Conservation (phyloP, 2,329 filamentous ascomycete species). For the Drechslera avenae region DNA sequence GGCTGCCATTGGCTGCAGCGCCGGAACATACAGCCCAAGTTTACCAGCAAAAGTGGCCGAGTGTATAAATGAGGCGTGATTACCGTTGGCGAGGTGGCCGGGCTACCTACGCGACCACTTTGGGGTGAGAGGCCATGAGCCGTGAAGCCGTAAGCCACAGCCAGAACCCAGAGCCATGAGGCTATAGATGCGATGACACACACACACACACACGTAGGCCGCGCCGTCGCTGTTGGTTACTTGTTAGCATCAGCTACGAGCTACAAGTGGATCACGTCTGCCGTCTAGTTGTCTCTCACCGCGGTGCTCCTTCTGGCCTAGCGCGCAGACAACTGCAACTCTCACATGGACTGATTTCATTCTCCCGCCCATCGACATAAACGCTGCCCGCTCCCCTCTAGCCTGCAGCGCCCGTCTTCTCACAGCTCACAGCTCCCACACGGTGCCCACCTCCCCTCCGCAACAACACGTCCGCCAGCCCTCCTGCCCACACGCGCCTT, state of each 20-base stretch:
- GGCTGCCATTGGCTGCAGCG: constrained; percentile 23
- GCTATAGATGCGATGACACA: not conserved
- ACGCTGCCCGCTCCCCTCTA: not conserved
- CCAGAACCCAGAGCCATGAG: too few species aligned
- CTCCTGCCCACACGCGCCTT: not conserved
- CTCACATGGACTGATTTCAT: not conserved
- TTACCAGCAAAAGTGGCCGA: constrained; percentile 1
- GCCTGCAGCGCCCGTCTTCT: not conserved
- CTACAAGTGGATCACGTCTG: not conserved
- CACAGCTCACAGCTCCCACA: not conserved
- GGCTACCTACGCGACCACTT: not conserved
- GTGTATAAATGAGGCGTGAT: not conserved
- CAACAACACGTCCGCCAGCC: not conserved
- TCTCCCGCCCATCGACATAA: not conserved
- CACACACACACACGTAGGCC: too few species aligned
- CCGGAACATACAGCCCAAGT: constrained; percentile 10
- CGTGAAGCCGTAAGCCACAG: too few species aligned
- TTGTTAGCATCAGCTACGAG: too few species aligned
- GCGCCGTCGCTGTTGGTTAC: too few species aligned
- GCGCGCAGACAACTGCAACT: constrained; percentile 7
- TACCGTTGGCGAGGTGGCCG: constrained; percentile 2
- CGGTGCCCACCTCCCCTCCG: not conserved
- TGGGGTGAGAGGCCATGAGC: too few species aligned
- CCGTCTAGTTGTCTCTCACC: constrained; percentile 19
- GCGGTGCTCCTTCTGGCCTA: constrained; percentile 20